Evolutionary conservation across 192 early-diverging fungal species (phyloP), one percentile per base, ranked within the genome.

Genomic region (Backusella circina): DNA sequence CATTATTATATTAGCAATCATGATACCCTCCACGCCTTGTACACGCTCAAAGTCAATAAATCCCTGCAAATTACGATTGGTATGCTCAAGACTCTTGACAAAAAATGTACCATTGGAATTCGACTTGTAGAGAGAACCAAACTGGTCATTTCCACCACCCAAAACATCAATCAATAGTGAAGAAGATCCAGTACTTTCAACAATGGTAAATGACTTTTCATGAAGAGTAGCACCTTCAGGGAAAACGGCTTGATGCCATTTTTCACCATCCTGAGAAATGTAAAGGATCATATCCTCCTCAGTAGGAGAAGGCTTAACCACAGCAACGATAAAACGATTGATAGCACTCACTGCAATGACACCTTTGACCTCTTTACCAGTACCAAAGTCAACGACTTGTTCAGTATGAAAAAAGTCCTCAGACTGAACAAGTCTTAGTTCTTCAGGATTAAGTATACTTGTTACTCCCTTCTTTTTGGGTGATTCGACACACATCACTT

Each of bases 91-190:
- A 37, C 91, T 85, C 70, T 87, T 87, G 44, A 90, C 89, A 79
- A 96, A 99, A 74, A 91, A 91, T 1, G 89, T 94, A 68, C 97
- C 97, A 57, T 96, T 91, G 5, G 94, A 95, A 80, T 95, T 95
- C 18, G 96, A 98, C 23, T 89, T 73, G 80, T 90, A 95, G 64
- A 99, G 84, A 15, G 88, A 86, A 16, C 96, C 96, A 28, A 83
- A 88, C 1, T 84, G 54, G 37, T 80, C 75, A 3, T 75, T 72
- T 0, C 76, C 68, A 3, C 80, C 72, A n/a, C 74, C 81, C 70
- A 91, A 71, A 7, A 95, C 86, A 76, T 95, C 95, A 9, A 98
- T 89, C 31, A 94, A 78, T 41, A 98, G 82, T 5, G 69, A 47
- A 18, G 93, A 85, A 61, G 92, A 80, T 6, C 86, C 73, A 8